Evolutionary conservation across 192 early-diverging fungal genomes (phyloP).

Genomic region (Spinellus fusiger): DNA sequence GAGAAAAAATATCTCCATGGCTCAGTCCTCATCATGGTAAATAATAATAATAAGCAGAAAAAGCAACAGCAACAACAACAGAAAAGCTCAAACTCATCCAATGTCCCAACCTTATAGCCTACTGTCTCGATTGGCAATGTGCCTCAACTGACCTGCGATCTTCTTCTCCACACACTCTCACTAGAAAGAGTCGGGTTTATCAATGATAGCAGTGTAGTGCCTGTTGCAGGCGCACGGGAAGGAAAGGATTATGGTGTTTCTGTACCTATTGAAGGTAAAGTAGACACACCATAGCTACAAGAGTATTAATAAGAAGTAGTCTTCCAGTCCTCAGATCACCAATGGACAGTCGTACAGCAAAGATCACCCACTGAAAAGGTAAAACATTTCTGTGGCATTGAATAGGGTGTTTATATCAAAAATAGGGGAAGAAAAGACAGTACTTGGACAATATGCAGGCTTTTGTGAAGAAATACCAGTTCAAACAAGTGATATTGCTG

Average conservation of each 20-base stretch:
- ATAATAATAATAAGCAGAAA: not conserved
- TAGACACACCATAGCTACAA: not conserved
- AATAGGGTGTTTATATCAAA: not conserved
- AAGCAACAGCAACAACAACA: not conserved
- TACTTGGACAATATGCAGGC: slow-evolving; percentile 45
- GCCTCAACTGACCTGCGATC: slow-evolving; percentile 67
- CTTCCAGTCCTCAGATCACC: slow-evolving; percentile 56
- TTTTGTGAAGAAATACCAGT: slow-evolving; percentile 48
- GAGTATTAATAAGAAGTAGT: slow-evolving; percentile 27
- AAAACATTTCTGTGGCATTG: not conserved
- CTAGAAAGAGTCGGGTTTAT: slow-evolving; percentile 57
- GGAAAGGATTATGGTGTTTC: slow-evolving; percentile 27
- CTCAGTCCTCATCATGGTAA: slow-evolving; percentile 29
- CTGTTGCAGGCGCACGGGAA: slow-evolving; percentile 52
- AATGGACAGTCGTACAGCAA: slow-evolving; percentile 69
- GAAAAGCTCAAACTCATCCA: not conserved
- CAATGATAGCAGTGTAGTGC: slow-evolving; percentile 48
- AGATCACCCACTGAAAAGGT: slow-evolving; percentile 52
- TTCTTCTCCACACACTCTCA: slow-evolving; percentile 57
- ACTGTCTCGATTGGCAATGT: slow-evolving; percentile 75
- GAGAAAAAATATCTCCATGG: slow-evolving; percentile 29
- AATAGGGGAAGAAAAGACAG: slow-evolving; percentile 37
- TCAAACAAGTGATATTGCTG: slow-evolving; percentile 53
- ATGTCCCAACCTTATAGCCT: slow-evolving; percentile 31
- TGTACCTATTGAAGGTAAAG: slow-evolving; percentile 41